phyloP scores from a whole-genome alignment of 2,329 filamentous ascomycete species.

The Tolypocladium sp. region DNA sequence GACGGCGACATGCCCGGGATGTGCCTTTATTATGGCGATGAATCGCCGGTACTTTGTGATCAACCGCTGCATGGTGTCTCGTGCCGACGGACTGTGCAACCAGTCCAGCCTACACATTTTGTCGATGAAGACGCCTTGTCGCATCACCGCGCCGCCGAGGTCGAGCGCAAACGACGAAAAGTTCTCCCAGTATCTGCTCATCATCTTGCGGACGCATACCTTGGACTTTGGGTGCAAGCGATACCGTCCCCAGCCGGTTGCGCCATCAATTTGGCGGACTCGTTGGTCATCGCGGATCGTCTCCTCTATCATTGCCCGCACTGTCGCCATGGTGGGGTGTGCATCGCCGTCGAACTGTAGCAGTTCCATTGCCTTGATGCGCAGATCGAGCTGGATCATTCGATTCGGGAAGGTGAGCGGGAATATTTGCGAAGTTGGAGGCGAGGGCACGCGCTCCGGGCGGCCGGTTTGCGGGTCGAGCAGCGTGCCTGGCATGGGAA shows the following conservation, averaged over 20 bases:
- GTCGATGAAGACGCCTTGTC: constrained; percentile 56
- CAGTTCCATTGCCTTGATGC: constrained; percentile 29
- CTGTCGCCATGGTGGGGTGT: constrained; percentile 34
- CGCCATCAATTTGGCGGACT: constrained; percentile 31
- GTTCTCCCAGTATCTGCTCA: constrained; percentile 64
- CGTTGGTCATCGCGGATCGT: constrained; percentile 26
- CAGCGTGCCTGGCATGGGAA: constrained; percentile 60
- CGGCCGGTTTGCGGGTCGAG: constrained; percentile 43
- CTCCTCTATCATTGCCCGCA: constrained; percentile 41
- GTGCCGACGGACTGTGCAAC: constrained; percentile 61
- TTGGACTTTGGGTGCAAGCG: constrained; percentile 18
- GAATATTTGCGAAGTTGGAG: constrained; percentile 9
- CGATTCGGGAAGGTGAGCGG: constrained; percentile 47
- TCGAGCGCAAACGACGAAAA: constrained; percentile 55
- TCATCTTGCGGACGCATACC: constrained; percentile 53
- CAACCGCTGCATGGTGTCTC: constrained; percentile 54
- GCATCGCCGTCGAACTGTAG: constrained; percentile 19
- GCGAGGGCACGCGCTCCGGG: constrained; percentile 25
- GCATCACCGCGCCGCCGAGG: constrained; percentile 53
- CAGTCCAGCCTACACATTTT: constrained; percentile 74
- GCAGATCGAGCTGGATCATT: constrained; percentile 39
- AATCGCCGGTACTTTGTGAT: constrained; percentile 59
- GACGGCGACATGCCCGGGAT: constrained; percentile 43
- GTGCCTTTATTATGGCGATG: constrained; percentile 43
- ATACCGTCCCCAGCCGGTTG: constrained; percentile 10